phyloP scores from a whole-genome alignment of 768 basidiomycete genomes.

The Tulasnella sp. region DNA sequence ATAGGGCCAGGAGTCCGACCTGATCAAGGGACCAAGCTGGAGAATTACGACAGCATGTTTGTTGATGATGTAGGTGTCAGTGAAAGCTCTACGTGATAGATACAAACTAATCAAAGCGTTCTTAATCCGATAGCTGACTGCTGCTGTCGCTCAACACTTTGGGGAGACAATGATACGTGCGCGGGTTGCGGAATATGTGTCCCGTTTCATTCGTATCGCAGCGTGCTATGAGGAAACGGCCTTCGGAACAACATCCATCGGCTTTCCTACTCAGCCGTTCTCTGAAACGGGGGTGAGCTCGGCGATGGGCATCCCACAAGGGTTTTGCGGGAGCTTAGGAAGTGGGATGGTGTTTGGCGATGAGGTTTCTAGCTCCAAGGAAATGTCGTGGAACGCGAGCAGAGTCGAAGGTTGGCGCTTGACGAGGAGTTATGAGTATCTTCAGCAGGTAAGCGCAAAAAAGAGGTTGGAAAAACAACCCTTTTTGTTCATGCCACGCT shows the following conservation, averaged over 20 bases:
- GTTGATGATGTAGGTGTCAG: conserved; percentile 81
- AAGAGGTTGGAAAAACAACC: neutral
- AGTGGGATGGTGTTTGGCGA: conserved; percentile 73
- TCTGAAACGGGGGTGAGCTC: conserved; percentile 15
- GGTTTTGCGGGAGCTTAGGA: conserved; percentile 44
- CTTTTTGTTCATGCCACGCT: neutral
- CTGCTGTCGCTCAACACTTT: conserved; percentile 83
- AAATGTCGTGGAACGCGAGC: conserved; percentile 63
- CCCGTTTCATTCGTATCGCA: conserved; percentile 78
- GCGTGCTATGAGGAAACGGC: conserved; percentile 81
- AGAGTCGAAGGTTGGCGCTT: conserved; percentile 90
- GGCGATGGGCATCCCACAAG: conserved; percentile 28
- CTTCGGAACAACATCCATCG: conserved; percentile 58
- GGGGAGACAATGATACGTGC: conserved; percentile 81
- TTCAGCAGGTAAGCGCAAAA: conserved; percentile 41
- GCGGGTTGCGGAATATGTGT: conserved; percentile 81
- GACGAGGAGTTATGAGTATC: conserved; percentile 69
- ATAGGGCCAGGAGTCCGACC: neutral
- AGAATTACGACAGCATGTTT: conserved; percentile 66
- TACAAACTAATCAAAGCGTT: neutral
- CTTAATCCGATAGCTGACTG: conserved; percentile 45
- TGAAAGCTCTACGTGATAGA: neutral
- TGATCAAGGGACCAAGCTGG: conserved; percentile 33
- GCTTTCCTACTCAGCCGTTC: conserved; percentile 51
- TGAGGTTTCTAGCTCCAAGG: conserved; percentile 50